Conservation (phyloP, 345 rosid species). For the Populus tremula region DNA sequence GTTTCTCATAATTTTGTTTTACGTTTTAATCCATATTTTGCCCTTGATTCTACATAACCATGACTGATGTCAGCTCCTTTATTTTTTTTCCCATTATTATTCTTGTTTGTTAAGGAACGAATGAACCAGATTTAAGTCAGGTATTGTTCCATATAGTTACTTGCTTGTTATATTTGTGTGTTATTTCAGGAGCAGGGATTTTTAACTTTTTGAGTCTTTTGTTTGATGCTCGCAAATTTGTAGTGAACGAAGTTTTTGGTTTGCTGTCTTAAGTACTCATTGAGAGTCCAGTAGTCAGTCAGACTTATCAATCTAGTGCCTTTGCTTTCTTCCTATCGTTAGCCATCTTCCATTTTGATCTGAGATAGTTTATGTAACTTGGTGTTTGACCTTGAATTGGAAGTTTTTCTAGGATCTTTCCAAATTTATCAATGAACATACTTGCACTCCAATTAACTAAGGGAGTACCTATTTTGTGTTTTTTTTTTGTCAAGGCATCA, state of each 20-base stretch:
- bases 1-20: neutral
- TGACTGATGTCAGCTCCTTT: neutral
- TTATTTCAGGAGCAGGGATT: neutral
- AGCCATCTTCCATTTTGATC: no score
- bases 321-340: no score
- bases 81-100: no score
- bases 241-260: neutral
- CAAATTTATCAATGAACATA: neutral
- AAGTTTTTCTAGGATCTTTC: neutral
- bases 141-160: neutral
- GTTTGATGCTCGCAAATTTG: neutral
- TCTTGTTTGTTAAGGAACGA: neutral
- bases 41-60: neutral
- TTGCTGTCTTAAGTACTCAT: no score
- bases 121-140: neutral
- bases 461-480: no score
- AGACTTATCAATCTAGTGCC: no score
- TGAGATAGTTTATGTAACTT: neutral
- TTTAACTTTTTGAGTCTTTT: neutral
- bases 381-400: neutral
- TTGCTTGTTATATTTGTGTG: neutral
- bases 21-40: neutral
- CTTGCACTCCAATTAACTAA: neutral
- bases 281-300: no score
- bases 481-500: neutral